These are phyloP conservation scores for Ramularia collo-cygni DNA, from an alignment of 2,329 filamentous ascomycete genomes.

Conservation along the genomic window DNA sequence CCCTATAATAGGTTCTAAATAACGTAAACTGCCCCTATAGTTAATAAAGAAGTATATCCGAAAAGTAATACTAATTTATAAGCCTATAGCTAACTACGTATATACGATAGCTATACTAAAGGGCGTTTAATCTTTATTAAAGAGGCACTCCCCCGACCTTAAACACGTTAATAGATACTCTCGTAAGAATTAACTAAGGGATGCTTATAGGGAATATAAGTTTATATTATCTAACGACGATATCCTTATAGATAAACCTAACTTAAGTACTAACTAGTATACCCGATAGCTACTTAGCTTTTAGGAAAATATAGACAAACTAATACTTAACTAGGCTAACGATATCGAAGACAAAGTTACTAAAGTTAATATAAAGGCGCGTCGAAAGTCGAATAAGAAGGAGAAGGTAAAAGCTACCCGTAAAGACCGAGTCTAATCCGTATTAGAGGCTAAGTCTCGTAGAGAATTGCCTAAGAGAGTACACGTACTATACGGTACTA, in stretches of 20 bases:
- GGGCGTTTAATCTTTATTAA: neutral
- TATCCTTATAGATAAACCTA: neutral
- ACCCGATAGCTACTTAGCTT: slow-evolving; percentile 1
- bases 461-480: neutral
- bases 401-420: neutral
- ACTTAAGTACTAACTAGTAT: neutral
- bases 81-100: slow-evolving; percentile 1
- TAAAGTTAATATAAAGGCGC: neutral
- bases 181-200: slow-evolving; percentile 1
- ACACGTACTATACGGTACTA: no score
- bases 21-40: neutral
- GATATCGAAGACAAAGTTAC: neutral
- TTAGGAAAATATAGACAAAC: neutral
- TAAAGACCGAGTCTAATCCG: neutral
- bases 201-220: slow-evolving; percentile 1
- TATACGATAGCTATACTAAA: neutral
- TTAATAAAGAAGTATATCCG: slow-evolving; percentile 1
- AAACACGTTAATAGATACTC: slow-evolving; percentile 1
- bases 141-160: neutral
- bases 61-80: neutral
- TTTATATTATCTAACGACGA: neutral
- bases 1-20: slow-evolving; percentile 1
- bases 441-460: neutral
- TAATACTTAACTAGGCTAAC: neutral
- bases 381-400: neutral